Evolutionary conservation across 1,139 yeast species (phyloP).

Genomic region (Kluyveromyces marxianus): DNA sequence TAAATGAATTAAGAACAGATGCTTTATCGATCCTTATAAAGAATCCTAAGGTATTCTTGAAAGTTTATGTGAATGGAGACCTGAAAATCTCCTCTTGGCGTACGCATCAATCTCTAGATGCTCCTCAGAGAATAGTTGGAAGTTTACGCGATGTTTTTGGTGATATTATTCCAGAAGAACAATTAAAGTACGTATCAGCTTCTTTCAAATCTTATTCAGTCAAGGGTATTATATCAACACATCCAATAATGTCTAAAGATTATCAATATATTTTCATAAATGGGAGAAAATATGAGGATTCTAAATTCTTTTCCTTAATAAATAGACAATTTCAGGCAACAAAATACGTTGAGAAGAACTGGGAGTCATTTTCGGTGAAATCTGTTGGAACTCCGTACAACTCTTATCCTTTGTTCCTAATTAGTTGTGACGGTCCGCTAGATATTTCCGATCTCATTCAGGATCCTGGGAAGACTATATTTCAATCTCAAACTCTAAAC

Average conservation of each 20-base stretch:
- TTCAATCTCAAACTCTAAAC: slow-evolving; percentile 25
- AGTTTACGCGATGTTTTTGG: slow-evolving; percentile 16
- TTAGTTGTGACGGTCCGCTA: slow-evolving; percentile 32
- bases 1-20: slow-evolving; percentile 32
- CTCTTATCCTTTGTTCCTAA: slow-evolving; percentile 35
- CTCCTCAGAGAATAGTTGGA: slow-evolving; percentile 1
- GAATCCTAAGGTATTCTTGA: slow-evolving; percentile 18
- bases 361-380: slow-evolving; percentile 11
- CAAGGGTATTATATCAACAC: slow-evolving; percentile 28
- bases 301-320: slow-evolving; percentile 27
- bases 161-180: slow-evolving; percentile 11
- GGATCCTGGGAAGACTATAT: slow-evolving; percentile 36
- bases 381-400: slow-evolving; percentile 29
- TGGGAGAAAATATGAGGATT: slow-evolving; percentile 31
- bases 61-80: background rate
- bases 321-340: slow-evolving; percentile 28
- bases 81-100: background rate
- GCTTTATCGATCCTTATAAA: slow-evolving; percentile 33
- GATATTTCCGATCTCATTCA: slow-evolving; percentile 36
- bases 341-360: slow-evolving; percentile 9
- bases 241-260: slow-evolving; percentile 31
- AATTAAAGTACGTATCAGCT: slow-evolving; percentile 18
- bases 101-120: background rate
- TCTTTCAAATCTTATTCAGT: slow-evolving; percentile 27
- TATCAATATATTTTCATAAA: slow-evolving; percentile 46